Base-by-base conservation (phyloP, 345 rosid genomes). In the Citrus inodora region DNA sequence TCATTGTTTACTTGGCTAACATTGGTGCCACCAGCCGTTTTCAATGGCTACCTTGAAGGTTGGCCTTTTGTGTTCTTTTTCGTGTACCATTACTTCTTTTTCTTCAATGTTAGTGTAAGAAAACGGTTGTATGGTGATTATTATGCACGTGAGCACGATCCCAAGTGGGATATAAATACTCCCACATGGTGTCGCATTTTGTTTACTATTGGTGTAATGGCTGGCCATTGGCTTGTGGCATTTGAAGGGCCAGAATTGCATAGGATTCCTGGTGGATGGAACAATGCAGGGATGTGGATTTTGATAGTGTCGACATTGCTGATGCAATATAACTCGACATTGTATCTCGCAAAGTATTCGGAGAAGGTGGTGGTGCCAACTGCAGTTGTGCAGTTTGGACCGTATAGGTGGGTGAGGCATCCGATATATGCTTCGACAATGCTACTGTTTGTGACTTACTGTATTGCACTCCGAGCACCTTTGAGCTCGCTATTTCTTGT, bases 231-330 rank as follows among this genome's bases (percentile, higher is more conserved):
- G 94, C 81, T 93, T 81, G 98, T 96, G 3, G 94, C 98, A 61
- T 91, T 93, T 69, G 96, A 95, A 89, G 98, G 92, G 60, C 98
- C 92, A 1, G 98, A 93, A 83, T 87, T 95, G 76, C 98, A 95
- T 62, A 89, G 77, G 27, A 77, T 92, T 76, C 86, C 92, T 0
- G 92, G 97, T 28, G 91, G 94, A 67, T 91, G 91, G 94, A 83
- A 80, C 79, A 92, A 89, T 83, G 80, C 85, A 32, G 93, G 90
- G 77, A 81, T 95, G 75, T 95, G 98, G 98, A 48, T 88, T 78
- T 76, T 92, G 86, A 90, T 93, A 78, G 67, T 90, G 79, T 51
- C 72, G 70, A 84, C 93, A 61, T 76, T 88, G 87, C 86, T 90
- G 71, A 85, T 90, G 91, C 99, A 93, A 7, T 92, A 95, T 42